A percentile compares a stretch with the other conserved stretches of the same genome.
Conservation (phyloP, 768 basidiomycete species). For the Clitopilus passeckerianus region DNA sequence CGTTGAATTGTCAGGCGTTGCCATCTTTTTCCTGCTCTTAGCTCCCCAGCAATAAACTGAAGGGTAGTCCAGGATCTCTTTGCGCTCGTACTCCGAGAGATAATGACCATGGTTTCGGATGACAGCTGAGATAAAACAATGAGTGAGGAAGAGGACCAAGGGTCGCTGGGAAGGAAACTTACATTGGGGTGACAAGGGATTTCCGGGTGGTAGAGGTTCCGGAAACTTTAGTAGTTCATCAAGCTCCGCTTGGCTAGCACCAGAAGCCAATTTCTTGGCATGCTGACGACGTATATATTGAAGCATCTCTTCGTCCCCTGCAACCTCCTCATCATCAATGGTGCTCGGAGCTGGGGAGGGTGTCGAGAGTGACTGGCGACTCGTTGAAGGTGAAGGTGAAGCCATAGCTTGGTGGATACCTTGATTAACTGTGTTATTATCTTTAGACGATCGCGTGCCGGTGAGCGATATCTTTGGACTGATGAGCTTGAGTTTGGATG, state of each 20-base stretch:
- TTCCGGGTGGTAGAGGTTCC: constrained; percentile 73
- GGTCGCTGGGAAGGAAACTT: constrained; percentile 20
- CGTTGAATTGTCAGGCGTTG: constrained; percentile 61
- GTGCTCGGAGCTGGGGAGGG: constrained; percentile 79
- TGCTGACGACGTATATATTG: constrained; percentile 90
- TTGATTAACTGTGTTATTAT: constrained; percentile 35
- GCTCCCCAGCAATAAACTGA: constrained; percentile 80
- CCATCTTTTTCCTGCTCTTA: constrained; percentile 78
- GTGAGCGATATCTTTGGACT: constrained; percentile 72
- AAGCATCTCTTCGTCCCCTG: constrained; percentile 97
- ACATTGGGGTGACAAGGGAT: constrained; percentile 69
- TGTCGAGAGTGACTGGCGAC: constrained; percentile 73
- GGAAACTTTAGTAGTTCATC: constrained; percentile 90
- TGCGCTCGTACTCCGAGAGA: constrained; percentile 84
- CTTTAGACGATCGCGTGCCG: constrained; percentile 49
- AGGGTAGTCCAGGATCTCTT: constrained; percentile 87
- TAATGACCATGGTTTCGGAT: constrained; percentile 63
- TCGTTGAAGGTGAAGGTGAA: constrained; percentile 68
- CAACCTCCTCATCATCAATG: constrained; percentile 79
- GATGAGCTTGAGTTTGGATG: constrained; percentile 79
- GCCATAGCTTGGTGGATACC: constrained; percentile 46
- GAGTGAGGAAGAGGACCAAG: constrained; percentile 5
- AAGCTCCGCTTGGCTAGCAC: constrained; percentile 81
- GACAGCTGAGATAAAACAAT: constrained; percentile 38
- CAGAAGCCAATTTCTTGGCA: constrained; percentile 78